phyloP scores from a whole-genome alignment of 1,139 yeast species.

The Diutina ranongensis region DNA sequence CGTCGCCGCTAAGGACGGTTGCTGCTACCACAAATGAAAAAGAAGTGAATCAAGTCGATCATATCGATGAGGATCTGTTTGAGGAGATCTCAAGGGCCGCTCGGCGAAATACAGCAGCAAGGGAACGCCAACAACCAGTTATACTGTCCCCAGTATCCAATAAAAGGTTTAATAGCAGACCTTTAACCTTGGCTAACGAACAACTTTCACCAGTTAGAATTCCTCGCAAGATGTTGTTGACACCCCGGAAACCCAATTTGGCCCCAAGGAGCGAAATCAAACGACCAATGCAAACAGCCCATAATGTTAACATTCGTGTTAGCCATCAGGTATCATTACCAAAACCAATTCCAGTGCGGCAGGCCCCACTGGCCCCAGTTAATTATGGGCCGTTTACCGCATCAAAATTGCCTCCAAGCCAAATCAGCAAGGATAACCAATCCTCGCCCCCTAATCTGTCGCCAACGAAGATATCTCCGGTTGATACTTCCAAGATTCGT shows the following conservation, averaged over 20 bases:
- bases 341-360: not conserved
- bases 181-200: not conserved
- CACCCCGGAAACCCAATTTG: not conserved
- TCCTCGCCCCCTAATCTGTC: not conserved
- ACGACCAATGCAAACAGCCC: no score
- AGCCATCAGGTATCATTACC: not conserved
- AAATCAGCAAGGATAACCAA: not conserved
- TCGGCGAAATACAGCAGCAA: not conserved
- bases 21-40: not conserved
- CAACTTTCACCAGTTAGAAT: not conserved
- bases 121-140: not conserved
- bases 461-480: not conserved
- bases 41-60: not conserved
- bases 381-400: not conserved
- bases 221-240: not conserved
- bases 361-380: not conserved
- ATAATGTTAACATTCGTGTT: no score
- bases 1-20: no score
- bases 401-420: not conserved
- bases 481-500: not conserved
- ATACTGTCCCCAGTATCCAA: not conserved
- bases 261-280: no score
- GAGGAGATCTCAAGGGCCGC: not conserved
- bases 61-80: not conserved
- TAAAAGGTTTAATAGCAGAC: not conserved